Percentiles rank a stretch among this genome's conserved stretches.
These are phyloP conservation scores for Neonectria sp. DNA, from an alignment of 2,329 filamentous ascomycete species.

Conservation along the genomic window DNA sequence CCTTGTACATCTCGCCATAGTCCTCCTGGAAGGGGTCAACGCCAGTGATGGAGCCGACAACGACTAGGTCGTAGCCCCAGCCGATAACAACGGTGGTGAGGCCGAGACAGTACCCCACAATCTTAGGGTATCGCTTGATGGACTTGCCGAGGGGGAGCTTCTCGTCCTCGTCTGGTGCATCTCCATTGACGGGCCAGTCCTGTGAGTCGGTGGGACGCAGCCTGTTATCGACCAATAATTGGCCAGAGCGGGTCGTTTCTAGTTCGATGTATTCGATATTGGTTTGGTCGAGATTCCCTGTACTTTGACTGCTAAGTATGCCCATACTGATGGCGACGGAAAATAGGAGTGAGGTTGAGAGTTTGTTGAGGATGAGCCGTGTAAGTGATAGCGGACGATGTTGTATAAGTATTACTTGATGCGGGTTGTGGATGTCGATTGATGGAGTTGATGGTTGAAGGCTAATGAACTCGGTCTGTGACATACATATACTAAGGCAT, in stretches of 20 bases:
- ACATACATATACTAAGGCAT: neutral
- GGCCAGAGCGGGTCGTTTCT: slow-evolving; percentile 23
- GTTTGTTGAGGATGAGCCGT: neutral
- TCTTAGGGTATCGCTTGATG: slow-evolving; percentile 46
- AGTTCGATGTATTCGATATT: slow-evolving; percentile 29
- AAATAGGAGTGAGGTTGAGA: neutral
- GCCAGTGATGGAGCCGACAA: slow-evolving; percentile 47
- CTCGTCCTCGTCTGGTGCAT: slow-evolving; percentile 25
- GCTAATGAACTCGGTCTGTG: neutral
- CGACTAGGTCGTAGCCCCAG: slow-evolving; percentile 50
- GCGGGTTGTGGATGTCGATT: neutral
- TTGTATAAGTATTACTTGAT: neutral
- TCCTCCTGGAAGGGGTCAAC: slow-evolving; percentile 49
- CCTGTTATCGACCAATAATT: slow-evolving; percentile 18
- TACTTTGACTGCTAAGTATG: neutral
- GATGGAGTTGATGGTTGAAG: neutral
- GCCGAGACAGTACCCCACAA: slow-evolving; percentile 45
- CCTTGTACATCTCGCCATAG: slow-evolving; percentile 46
- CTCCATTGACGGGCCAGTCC: neutral
- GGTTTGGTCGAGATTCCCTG: slow-evolving; percentile 1
- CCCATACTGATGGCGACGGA: slow-evolving; percentile 9
- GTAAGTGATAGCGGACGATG: neutral
- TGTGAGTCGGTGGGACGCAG: neutral
- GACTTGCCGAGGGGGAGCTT: slow-evolving; percentile 46
- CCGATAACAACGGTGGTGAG: slow-evolving; percentile 48